Evolutionary conservation across 805 yeast genomes (phyloP).

Genomic region (Cyberlindnera misumaiensis): DNA sequence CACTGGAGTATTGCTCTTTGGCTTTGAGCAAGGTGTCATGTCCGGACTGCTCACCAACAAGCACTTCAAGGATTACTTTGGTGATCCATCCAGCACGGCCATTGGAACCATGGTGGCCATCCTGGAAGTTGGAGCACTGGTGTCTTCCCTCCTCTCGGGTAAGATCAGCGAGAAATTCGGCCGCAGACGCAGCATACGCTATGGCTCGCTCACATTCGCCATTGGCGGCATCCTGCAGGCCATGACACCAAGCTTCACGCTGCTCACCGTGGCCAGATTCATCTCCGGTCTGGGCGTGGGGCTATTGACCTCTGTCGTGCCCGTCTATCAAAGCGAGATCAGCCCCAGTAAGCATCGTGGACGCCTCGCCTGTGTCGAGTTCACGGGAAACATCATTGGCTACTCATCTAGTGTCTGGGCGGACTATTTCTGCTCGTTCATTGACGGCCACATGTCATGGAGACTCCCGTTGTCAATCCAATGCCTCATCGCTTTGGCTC

Average conservation of each 20-base stretch:
- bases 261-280: constrained; percentile 68
- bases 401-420: constrained; percentile 84
- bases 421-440: constrained; percentile 66
- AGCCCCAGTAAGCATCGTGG: constrained; percentile 86
- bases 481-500: constrained; percentile 60
- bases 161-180: constrained; percentile 73
- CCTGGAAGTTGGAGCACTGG: constrained; percentile 80
- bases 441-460: constrained; percentile 63
- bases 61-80: constrained; percentile 61
- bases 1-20: constrained; percentile 48
- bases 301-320: constrained; percentile 73
- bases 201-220: constrained; percentile 73
- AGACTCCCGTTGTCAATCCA: constrained; percentile 73
- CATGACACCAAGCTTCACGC: constrained; percentile 42
- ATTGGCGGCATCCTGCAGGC: constrained; percentile 76
- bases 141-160: constrained; percentile 75
- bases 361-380: constrained; percentile 77
- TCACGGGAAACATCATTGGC: constrained; percentile 80
- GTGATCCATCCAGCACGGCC: constrained; percentile 64
- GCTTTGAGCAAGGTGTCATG: constrained; percentile 88
- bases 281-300: constrained; percentile 88
- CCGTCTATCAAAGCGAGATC: constrained; percentile 83
- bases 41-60: constrained; percentile 67
- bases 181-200: constrained; percentile 67
- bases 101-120: constrained; percentile 87